Percentiles rank a stretch among this genome's conserved stretches.
These are phyloP conservation scores for Corynespora cassiicola DNA, from an alignment of 2,329 filamentous ascomycete genomes.

Conservation along the genomic window DNA sequence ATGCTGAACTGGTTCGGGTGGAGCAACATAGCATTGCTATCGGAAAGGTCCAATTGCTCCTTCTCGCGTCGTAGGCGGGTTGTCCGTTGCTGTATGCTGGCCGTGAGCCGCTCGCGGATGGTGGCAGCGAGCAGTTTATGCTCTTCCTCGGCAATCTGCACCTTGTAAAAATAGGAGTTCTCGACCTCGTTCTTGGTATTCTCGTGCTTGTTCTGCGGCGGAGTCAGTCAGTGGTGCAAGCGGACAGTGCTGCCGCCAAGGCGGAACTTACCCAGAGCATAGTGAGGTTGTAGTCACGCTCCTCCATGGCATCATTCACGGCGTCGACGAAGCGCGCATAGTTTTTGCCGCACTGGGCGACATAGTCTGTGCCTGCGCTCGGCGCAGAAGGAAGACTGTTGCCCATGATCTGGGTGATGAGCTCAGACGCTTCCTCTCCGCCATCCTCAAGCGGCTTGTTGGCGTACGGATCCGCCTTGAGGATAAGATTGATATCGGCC, in stretches of 20 bases:
- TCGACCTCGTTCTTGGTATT: conserved; percentile 62
- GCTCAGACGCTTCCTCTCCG: conserved; percentile 70
- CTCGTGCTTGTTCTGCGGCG: conserved; percentile 62
- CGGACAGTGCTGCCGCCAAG: neutral
- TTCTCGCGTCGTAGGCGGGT: conserved; percentile 67
- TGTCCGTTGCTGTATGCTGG: conserved; percentile 64
- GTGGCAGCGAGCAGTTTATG: conserved; percentile 65
- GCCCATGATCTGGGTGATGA: conserved; percentile 56
- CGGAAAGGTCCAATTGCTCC: conserved; percentile 70
- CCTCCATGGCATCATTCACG: conserved; percentile 86
- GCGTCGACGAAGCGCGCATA: conserved; percentile 87
- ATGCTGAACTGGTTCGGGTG: conserved; percentile 72
- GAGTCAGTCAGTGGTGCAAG: conserved; percentile 18
- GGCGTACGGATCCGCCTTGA: conserved; percentile 82
- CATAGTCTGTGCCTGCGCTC: conserved; percentile 71
- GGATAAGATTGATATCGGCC: conserved; percentile 84
- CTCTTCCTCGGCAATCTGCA: conserved; percentile 68
- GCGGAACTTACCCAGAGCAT: conserved; percentile 73
- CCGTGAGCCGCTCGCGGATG: conserved; percentile 66
- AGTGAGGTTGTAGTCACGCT: conserved; percentile 82
- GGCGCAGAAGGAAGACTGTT: conserved; percentile 48
- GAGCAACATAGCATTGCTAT: conserved; percentile 69
- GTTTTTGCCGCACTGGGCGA: conserved; percentile 73
- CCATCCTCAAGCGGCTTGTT: conserved; percentile 71
- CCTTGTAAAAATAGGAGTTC: conserved; percentile 64